Evolutionary conservation across 75 land plant species (phyloP), one percentile per base, ranked within the genome.

Genomic region (Pseudotsuga menziesii): DNA sequence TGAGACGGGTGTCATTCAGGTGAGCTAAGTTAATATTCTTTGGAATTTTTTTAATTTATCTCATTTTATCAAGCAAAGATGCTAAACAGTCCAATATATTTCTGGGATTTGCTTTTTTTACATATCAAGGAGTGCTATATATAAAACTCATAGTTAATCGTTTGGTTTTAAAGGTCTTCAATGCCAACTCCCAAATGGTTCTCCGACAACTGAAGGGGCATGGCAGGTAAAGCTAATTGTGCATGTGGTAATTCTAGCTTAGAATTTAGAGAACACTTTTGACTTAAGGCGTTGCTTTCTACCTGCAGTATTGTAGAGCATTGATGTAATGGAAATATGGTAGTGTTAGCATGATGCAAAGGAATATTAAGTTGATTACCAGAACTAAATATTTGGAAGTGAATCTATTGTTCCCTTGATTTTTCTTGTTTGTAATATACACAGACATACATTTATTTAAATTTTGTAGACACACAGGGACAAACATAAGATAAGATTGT

Each of bases 181-280:
- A 73, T 73, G 75, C 52, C 17, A 73, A 55, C 15, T 48, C 52
- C 13, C 20, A 52, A 52, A 73, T 25, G 75, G 13, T 73, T 52
- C 57, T 73, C 16, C 75, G 75, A 7, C 75, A 73, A 73, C 32
- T 73, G 16, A 73, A 73, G 57, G 75, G 75, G 15, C 75, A 73
- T 55, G 32, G 19, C 57, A 73, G 75, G 75, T 73, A 55, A 39
- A 6, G 5, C 72, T 67, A 39, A 6, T 39, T 39, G 14, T 20
- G 20, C 23, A 20, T 8, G 4, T 48, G 39, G 72, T 36, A 39
- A 39, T 20, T 67, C 23, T 39, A 48, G 48, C 13, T 26, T 61
- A n/a, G 48, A 23, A 61, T 61, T 27, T 23, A 11, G 9, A 61
- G 26, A 23, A 61, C 26, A 9, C n/a, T 19, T 67, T 67, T n/a